Evolutionary conservation across 129 eudicot species (phyloP).

Genomic region (Saposhnikovia divaricata): DNA sequence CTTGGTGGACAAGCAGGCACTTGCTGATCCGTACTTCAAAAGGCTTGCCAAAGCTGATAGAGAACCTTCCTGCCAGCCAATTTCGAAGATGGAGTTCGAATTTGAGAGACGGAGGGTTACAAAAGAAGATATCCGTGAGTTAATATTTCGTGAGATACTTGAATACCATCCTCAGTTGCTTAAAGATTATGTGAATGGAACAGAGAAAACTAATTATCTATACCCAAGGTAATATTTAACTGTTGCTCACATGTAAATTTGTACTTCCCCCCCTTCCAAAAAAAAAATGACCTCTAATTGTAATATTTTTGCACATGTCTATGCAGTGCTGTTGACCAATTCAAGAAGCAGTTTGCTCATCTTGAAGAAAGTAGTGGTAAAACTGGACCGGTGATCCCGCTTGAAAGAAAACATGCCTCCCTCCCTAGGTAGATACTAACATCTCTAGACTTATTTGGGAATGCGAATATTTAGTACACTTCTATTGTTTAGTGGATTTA

Average conservation of each 20-base stretch:
- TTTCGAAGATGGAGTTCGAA: conserved; percentile 79
- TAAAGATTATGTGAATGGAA: conserved; percentile 67
- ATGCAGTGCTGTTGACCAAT: conserved; percentile 75
- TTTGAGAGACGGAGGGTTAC: conserved; percentile 85
- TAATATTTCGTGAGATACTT: conserved; percentile 74
- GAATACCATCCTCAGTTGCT: conserved; percentile 86
- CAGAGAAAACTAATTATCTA: conserved; percentile 56
- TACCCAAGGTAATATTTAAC: conserved; percentile 52
- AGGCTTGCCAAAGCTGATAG: conserved; percentile 70
- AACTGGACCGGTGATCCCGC: conserved; percentile 53
- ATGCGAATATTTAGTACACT: not conserved
- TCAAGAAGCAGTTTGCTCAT: conserved; percentile 69
- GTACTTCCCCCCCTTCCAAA: not conserved
- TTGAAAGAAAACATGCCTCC: conserved; percentile 67
- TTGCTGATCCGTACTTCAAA: conserved; percentile 85
- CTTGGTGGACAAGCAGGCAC: conserved; percentile 32
- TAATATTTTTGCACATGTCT: conserved; percentile 6
- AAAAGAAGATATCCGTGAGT: conserved; percentile 67
- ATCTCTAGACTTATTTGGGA: not conserved
- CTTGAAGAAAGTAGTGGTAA: conserved; percentile 64
- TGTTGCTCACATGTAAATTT: not conserved
- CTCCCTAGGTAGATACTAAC: conserved; percentile 48
- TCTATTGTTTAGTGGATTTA: not conserved
- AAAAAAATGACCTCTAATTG: not conserved
- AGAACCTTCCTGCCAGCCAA: conserved; percentile 73